A percentile compares a stretch with the other conserved stretches of the same genome.
Evolutionary conservation across 257 asterid species (phyloP).

Genomic region (Ilex aquifolium): DNA sequence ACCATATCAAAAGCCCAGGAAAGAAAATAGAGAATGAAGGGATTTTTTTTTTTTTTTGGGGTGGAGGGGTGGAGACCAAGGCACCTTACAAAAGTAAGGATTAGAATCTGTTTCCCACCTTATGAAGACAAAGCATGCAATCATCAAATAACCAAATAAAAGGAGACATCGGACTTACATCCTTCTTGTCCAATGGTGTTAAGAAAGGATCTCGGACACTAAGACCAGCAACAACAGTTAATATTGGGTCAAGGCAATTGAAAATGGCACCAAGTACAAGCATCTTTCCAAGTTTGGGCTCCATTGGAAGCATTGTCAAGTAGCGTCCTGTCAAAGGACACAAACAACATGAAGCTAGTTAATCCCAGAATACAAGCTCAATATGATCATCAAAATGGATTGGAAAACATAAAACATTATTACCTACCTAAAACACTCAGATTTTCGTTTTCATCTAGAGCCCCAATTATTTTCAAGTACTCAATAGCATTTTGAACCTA

Average conservation of each 20-base stretch:
- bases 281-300: constrained; percentile 98
- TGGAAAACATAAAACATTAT: constrained; percentile 7
- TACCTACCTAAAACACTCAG: constrained; percentile 75
- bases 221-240: constrained; percentile 84
- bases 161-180: constrained; percentile 51
- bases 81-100: too few relatives aligned
- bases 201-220: constrained; percentile 95
- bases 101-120: neutral
- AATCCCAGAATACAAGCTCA: constrained; percentile 15
- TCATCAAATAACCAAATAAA: neutral
- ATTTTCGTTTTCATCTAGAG: constrained; percentile 82
- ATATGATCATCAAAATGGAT: constrained; percentile 13
- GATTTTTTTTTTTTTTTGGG: too few relatives aligned
- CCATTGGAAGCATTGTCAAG: constrained; percentile 91
- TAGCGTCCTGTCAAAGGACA: constrained; percentile 59
- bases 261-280: constrained; percentile 80
- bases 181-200: constrained; percentile 85
- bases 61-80: too few relatives aligned
- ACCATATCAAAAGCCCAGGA: too few relatives aligned
- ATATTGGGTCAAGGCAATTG: constrained; percentile 89
- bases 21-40: too few relatives aligned
- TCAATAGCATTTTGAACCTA: constrained; percentile 95
- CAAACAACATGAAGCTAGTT: constrained; percentile 9
- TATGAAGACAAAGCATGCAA: neutral
- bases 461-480: constrained; percentile 82